Conservation (phyloP, 306 rosid genomes). For the Malus sieversii region DNA sequence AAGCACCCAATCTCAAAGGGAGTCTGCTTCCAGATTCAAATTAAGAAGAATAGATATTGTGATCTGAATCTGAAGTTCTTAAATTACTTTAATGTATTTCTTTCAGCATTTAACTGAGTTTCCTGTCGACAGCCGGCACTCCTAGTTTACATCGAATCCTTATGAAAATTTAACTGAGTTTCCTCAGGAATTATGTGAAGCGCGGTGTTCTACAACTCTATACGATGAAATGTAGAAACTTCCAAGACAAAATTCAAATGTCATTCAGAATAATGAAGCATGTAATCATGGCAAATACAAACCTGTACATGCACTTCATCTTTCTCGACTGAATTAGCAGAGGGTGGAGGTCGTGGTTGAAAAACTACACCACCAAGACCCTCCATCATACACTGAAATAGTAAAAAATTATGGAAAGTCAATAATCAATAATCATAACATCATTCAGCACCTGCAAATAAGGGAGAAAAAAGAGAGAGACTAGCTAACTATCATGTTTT, state of each 20-base stretch:
- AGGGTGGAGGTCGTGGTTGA: conserved; percentile 42
- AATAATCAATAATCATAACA: conserved; percentile 8
- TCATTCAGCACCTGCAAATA: neutral
- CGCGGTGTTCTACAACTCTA: neutral
- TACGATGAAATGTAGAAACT: neutral
- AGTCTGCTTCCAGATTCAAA: neutral
- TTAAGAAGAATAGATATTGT: neutral
- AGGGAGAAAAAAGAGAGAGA: neutral
- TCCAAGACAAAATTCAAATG: neutral
- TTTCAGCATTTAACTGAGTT: neutral
- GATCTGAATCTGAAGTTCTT: neutral
- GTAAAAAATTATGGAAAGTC: conserved; percentile 20
- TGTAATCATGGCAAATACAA: conserved; percentile 14
- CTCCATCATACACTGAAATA: conserved; percentile 66
- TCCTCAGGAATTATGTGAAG: neutral
- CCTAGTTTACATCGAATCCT: too few relatives aligned
- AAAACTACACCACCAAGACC: conserved; percentile 64
- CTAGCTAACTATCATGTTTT: neutral
- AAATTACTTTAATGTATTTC: neutral
- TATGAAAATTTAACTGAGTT: neutral
- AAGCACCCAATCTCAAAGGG: neutral
- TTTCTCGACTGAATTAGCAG: conserved; percentile 46
- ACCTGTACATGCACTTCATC: conserved; percentile 94
- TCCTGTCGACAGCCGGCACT: neutral
- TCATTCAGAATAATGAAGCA: conserved; percentile 15